phyloP scores from a whole-genome alignment of 768 basidiomycete species.

The Lentinus tigrinus region DNA sequence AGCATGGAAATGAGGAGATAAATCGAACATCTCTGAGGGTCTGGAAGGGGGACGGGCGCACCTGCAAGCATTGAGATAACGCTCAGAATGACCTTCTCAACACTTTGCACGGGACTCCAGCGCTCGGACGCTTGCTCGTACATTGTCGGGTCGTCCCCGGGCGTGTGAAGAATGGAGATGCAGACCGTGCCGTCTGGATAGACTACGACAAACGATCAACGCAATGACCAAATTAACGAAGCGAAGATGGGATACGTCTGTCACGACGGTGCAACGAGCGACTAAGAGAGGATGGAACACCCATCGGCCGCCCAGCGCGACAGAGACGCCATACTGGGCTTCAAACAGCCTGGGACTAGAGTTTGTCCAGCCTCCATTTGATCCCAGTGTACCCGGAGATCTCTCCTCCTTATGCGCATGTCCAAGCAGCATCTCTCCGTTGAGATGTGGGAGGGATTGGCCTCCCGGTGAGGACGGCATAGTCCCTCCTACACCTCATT shows the following conservation, averaged over 20 bases:
- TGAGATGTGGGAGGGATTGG: no score
- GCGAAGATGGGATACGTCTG: background rate
- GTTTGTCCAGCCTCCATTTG: no score
- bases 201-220: slow-evolving; percentile 45
- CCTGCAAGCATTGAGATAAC: slow-evolving; percentile 98
- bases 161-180: slow-evolving; percentile 96
- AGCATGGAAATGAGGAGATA: background rate
- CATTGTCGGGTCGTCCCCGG: slow-evolving; percentile 87
- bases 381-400: no score
- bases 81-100: slow-evolving; percentile 94
- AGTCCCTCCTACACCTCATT: no score
- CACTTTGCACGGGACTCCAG: slow-evolving; percentile 98
- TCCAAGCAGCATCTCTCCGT: no score
- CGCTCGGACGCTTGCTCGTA: slow-evolving; percentile 95
- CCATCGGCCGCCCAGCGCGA: background rate
- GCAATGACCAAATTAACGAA: background rate
- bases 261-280: background rate
- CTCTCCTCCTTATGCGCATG: no score
- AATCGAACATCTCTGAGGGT: background rate
- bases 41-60: slow-evolving; percentile 33
- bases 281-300: background rate
- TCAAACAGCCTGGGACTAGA: no score
- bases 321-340: no score
- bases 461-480: no score
- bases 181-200: slow-evolving; percentile 97